Base-by-base conservation (phyloP, 768 basidiomycete species). In the Russula dissimulans region DNA sequence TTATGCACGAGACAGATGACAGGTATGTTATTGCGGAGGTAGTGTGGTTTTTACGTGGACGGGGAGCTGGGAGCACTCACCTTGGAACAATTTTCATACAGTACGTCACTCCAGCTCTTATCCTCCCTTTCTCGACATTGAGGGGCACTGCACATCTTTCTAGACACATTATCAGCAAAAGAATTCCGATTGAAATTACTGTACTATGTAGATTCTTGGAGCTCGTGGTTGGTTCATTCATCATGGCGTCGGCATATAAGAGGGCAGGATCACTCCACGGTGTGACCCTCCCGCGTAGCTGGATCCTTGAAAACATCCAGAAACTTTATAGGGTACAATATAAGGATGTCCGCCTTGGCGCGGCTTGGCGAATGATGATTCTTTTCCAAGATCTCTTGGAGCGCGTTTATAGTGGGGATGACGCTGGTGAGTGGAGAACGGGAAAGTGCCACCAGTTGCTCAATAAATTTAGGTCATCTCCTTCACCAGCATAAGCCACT, bases 221-320 rank as follows among this genome's bases (percentile, higher is more conserved):
- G 44, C 26, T 51, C 22, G 38, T 64, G 5, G 10, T 39, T n/a
- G 43, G 61, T 11, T 58, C 54, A 11, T 46, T 57, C 45, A 22
- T 56, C 15, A 59, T 59, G 42, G 65, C 59, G 26, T 36, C 3
- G 45, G n/a, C 55, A 18, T 54, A 51, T 17, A 51, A 14, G 15
- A 43, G 6, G 43, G 29, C 10, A 0, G 10, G 36, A 41, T 49
- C 51, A 26, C 22, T 41, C 32, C 51, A 59, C 22, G 50, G 47
- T 15, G 41, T 59, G 14, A 54, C 49, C 34, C 60, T 62, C 32
- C 67, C 67, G 5, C 63, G 60, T 7, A 65, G 66, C 53, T 67
- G 64, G 67, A 48, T 67, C 22, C 49, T 67, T 17, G 53, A 53
- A 31, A 45, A 60, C 31, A 8, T 59, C 18, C 56, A 51, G 4